A percentile compares a stretch with the other conserved stretches of the same genome.
Evolutionary conservation across 768 basidiomycete species (phyloP).

Genomic region (Xerocomus spinulosus): DNA sequence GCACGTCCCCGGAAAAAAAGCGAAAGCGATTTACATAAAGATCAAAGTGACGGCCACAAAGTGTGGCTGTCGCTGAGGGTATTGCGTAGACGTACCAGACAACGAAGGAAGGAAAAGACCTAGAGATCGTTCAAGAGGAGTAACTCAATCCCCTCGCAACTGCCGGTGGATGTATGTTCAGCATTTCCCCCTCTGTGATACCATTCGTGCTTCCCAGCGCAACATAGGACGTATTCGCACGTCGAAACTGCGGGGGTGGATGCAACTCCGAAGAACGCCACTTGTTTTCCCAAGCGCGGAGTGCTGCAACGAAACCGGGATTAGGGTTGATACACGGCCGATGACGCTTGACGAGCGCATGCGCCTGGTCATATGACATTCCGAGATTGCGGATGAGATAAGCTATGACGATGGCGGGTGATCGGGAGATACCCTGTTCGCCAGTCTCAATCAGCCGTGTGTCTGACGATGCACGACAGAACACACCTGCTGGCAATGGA

Average conservation of each 20-base stretch:
- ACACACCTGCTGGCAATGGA: slow-evolving; percentile 79
- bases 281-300: slow-evolving; percentile 53
- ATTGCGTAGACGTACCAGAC: too few relatives aligned
- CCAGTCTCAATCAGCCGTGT: slow-evolving; percentile 4
- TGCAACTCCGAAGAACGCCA: slow-evolving; percentile 22
- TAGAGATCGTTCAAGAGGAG: too few relatives aligned
- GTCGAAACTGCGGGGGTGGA: slow-evolving; percentile 23
- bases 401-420: slow-evolving; percentile 71
- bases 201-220: not conserved
- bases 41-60: too few relatives aligned
- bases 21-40: too few relatives aligned
- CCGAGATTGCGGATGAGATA: slow-evolving; percentile 73
- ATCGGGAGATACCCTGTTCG: slow-evolving; percentile 69
- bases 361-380: slow-evolving; percentile 68
- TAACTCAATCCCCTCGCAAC: slow-evolving; percentile 16
- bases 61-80: too few relatives aligned
- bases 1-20: too few relatives aligned
- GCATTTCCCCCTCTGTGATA: not conserved
- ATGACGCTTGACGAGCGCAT: slow-evolving; percentile 54
- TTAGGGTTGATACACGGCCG: slow-evolving; percentile 77
- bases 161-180: slow-evolving; percentile 5
- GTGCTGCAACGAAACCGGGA: slow-evolving; percentile 60
- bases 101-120: too few relatives aligned
- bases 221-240: slow-evolving; percentile 27
- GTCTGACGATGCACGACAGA: not conserved